Base-by-base conservation (phyloP, 2,329 filamentous ascomycete genomes). In the Pyricularia pennisetigena region DNA sequence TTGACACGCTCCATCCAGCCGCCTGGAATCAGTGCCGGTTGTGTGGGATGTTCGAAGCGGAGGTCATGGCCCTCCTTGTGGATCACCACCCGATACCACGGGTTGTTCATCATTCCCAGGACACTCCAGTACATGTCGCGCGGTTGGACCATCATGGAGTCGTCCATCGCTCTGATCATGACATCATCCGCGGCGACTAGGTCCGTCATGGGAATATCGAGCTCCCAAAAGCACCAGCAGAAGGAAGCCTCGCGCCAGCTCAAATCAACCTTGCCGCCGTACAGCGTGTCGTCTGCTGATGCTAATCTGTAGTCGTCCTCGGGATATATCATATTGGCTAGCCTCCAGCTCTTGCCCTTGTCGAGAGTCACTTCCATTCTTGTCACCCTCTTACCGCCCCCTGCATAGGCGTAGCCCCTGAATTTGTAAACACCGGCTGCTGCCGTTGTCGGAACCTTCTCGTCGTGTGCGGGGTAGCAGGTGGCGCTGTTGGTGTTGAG, bases 31-130 rank as follows among this genome's bases (percentile, higher is more conserved):
- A 93, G 78, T 0, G 89, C 88, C 7, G 93, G 92, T 71, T 93
- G 90, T 2, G 93, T 96, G 0, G 94, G 94, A 73, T 97, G 94
- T 76, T 97, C 93, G 72, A 97, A 97, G 6, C 86, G 83, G 61
- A 97, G 78, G 8, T 75, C 78, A 20, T 86, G 82, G 0, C 82
- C 83, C 69, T 94, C 88, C 68, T 88, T 88, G 67, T 87, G 86
- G 68, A 97, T 90, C 1, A 88, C 86, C 0, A 97, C 85, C 5
- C 94, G 85, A 77, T 90, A 97, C 94, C 94, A 97, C 0, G 92
- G 91, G 73, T 97, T 97, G 79, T 97, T 97, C 94, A 97, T 97
- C 94, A 97, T 97, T 0, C 94, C 93, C 57, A 97, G 80, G 2
- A 97, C 93, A 70, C 88, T 93, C 94, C 94, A 97, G 79, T 97